These are phyloP conservation scores for Cadophora gregata DNA, from an alignment of 2,329 filamentous ascomycete species.

Conservation along the genomic window DNA sequence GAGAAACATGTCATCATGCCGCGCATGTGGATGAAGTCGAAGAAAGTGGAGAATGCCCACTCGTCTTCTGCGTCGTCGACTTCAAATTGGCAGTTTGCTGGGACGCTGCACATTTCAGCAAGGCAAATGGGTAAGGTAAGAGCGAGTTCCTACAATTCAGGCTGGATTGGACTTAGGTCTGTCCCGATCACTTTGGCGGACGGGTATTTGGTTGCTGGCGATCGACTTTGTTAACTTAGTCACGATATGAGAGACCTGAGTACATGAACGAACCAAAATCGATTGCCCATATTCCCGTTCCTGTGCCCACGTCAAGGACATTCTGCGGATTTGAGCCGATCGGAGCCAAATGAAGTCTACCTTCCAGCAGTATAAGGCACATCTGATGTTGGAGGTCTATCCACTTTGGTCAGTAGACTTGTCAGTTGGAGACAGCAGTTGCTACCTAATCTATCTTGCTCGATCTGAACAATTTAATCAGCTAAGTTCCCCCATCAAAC, in stretches of 20 bases:
- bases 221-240: conserved; percentile 7
- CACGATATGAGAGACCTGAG: neutral
- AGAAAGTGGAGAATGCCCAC: conserved; percentile 35
- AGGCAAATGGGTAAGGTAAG: neutral
- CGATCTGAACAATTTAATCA: conserved; percentile 6
- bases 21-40: conserved; percentile 36
- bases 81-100: conserved; percentile 65
- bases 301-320: conserved; percentile 49
- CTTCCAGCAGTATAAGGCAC: conserved; percentile 34
- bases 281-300: conserved; percentile 51
- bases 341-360: conserved; percentile 26
- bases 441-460: conserved; percentile 23
- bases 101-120: conserved; percentile 47
- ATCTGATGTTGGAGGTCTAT: conserved; percentile 41
- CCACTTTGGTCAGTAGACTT: neutral
- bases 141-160: conserved; percentile 43
- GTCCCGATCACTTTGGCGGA: conserved; percentile 39
- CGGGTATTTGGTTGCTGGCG: conserved; percentile 36
- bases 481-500: neutral
- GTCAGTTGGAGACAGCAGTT: no score
- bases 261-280: conserved; percentile 39
- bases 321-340: conserved; percentile 33
- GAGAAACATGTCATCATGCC: conserved; percentile 22
- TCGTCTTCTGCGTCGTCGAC: conserved; percentile 59
- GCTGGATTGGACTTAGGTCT: conserved; percentile 43